These are phyloP conservation scores for Eudorina sp. DNA, from an alignment of 139 green algal genomes.

Conservation along the genomic window DNA sequence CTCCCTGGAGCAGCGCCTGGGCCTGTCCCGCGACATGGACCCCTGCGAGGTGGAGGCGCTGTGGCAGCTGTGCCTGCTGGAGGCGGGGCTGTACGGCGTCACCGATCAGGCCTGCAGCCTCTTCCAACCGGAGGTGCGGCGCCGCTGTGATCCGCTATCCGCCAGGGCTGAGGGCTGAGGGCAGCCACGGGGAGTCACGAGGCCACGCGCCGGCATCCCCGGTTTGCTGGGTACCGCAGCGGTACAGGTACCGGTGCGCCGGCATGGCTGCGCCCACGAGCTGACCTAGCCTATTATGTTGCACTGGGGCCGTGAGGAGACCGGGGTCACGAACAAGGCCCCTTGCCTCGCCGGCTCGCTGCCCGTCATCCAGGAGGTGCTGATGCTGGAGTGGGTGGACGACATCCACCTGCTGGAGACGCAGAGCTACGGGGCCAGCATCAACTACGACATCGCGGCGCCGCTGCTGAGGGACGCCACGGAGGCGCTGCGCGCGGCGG, in stretches of 20 bases:
- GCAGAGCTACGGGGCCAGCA: slow-evolving; percentile 50
- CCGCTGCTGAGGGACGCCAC: slow-evolving; percentile 54
- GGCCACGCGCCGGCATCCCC: no score
- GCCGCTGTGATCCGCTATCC: no score
- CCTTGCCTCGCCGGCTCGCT: no score
- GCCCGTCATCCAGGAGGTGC: slow-evolving; percentile 18
- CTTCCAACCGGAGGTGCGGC: slow-evolving; percentile 34
- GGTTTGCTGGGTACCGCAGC: no score
- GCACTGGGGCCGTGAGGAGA: no score
- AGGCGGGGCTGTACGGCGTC: slow-evolving; percentile 55
- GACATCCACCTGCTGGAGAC: slow-evolving; percentile 68
- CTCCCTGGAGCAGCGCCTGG: slow-evolving; percentile 49
- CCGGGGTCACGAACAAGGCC: no score
- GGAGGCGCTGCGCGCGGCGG: slow-evolving; percentile 1
- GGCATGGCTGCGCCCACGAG: no score
- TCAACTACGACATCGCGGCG: slow-evolving; percentile 63
- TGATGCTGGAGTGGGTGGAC: slow-evolving; percentile 72
- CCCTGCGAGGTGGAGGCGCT: slow-evolving; percentile 69
- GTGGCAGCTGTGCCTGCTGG: slow-evolving; percentile 69
- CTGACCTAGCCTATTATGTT: no score
- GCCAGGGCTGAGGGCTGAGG: no score
- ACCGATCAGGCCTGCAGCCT: slow-evolving; percentile 21
- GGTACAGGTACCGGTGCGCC: no score
- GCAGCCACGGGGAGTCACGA: no score
- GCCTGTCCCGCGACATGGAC: slow-evolving; percentile 40